Evolutionary conservation across 495 filamentous ascomycete genomes (phyloP).

Genomic region (Echria macrotheca): DNA sequence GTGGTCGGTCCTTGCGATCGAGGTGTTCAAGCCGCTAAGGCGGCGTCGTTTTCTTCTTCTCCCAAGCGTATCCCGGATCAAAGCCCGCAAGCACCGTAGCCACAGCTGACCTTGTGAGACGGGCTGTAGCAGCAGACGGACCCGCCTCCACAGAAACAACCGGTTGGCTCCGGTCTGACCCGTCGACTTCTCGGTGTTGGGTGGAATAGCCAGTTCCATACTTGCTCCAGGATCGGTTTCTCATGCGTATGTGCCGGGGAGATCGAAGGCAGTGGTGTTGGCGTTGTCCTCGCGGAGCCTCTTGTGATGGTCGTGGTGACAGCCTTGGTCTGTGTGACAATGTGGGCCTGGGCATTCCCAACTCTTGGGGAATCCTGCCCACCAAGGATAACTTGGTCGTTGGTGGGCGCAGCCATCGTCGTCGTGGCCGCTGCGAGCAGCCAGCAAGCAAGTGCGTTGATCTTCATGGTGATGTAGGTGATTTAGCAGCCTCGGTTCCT

Average conservation of each 20-base stretch:
- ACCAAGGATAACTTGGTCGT: background rate
- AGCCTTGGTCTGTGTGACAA: background rate
- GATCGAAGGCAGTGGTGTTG: background rate
- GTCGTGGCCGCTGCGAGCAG: background rate
- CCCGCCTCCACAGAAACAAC: constrained; percentile 18
- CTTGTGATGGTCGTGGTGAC: background rate
- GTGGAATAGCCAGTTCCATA: constrained; percentile 2
- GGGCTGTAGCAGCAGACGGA: constrained; percentile 16
- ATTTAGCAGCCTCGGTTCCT: too few relatives aligned
- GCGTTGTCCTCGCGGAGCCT: background rate
- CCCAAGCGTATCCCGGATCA: background rate
- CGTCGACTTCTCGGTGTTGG: background rate
- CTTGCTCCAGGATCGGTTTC: background rate
- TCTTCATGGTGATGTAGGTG: too few relatives aligned
- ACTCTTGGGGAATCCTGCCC: background rate
- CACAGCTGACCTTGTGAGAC: constrained; percentile 11
- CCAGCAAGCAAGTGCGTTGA: background rate
- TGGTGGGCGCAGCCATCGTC: background rate
- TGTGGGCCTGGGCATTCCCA: too few relatives aligned
- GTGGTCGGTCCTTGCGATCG: too few relatives aligned
- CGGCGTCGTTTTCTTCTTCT: background rate
- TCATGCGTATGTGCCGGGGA: background rate
- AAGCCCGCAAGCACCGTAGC: constrained; percentile 14
- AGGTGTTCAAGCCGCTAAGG: too few relatives aligned
- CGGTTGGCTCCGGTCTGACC: background rate